phyloP scores from a whole-genome alignment of 78 protist genomes.

The Dictyostelium firmibasis region DNA sequence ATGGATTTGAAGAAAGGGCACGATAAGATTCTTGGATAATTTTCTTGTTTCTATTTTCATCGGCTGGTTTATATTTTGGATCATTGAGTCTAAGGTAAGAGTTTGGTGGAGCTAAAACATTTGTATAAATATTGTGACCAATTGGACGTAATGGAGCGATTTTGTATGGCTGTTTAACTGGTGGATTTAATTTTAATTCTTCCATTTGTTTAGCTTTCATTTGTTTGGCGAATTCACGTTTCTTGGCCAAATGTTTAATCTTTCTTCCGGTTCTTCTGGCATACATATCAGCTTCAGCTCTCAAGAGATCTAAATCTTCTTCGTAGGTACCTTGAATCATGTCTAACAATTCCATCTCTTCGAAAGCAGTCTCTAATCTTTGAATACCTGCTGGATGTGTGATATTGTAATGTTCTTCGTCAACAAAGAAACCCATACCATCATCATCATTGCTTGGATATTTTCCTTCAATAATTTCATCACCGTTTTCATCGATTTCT shows the following conservation, averaged over 20 bases:
- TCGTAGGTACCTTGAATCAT: not conserved
- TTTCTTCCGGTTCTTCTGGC: slow-evolving; percentile 24
- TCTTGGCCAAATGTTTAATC: slow-evolving; percentile 23
- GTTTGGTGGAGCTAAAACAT: slow-evolving; percentile 36
- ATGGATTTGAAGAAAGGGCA: slow-evolving; percentile 25
- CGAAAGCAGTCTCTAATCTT: not conserved
- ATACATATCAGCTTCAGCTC: slow-evolving; percentile 75
- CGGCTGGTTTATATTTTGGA: not conserved
- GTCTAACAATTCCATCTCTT: not conserved
- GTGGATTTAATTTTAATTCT: not conserved
- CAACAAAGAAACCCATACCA: not conserved
- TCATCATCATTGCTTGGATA: not conserved
- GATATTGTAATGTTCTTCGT: not conserved
- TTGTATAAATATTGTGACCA: slow-evolving; percentile 11
- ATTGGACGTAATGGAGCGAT: not conserved
- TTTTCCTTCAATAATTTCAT: not conserved
- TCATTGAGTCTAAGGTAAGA: slow-evolving; percentile 20
- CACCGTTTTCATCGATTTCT: not conserved
- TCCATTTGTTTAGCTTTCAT: not conserved
- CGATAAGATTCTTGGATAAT: slow-evolving; percentile 16
- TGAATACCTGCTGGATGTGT: slow-evolving; percentile 9
- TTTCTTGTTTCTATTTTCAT: not conserved
- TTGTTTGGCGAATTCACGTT: slow-evolving; percentile 29
- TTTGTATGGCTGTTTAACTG: not conserved
- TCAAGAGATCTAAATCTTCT: slow-evolving; percentile 22